Conservation (phyloP, 106 monocot species). For the Alisma plantagoaquatica region DNA sequence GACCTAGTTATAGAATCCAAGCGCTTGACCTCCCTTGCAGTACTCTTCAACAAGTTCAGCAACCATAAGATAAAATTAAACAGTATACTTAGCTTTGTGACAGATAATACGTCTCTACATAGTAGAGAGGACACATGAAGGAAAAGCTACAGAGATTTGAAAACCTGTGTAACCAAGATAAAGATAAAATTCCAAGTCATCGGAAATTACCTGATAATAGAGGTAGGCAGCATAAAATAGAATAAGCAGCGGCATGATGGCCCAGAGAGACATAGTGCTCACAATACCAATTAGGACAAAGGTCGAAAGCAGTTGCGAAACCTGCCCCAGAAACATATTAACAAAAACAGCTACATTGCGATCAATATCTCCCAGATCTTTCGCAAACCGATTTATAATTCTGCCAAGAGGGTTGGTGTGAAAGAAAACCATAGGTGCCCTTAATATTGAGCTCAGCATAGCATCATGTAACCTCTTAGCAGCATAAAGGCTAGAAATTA, state of each 20-base stretch:
- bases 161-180: too few relatives aligned
- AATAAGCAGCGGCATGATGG: slow-evolving; percentile 94
- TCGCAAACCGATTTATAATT: slow-evolving; percentile 94
- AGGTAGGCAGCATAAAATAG: slow-evolving; percentile 94
- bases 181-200: too few relatives aligned
- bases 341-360: slow-evolving; percentile 73
- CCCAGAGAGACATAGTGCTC: slow-evolving; percentile 96
- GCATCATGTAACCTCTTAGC: slow-evolving; percentile 84
- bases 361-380: slow-evolving; percentile 94
- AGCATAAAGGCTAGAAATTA: slow-evolving; percentile 84
- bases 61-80: too few relatives aligned
- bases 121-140: neutral
- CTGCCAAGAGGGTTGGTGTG: slow-evolving; percentile 98
- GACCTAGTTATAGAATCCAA: slow-evolving; percentile 96
- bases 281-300: slow-evolving; percentile 97
- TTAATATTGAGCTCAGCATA: slow-evolving; percentile 87
- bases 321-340: slow-evolving; percentile 84
- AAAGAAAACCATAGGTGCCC: slow-evolving; percentile 96
- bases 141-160: too few relatives aligned
- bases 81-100: neutral
- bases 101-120: neutral
- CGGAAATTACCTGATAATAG: slow-evolving; percentile 99
- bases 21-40: slow-evolving; percentile 90
- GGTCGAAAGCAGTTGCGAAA: slow-evolving; percentile 91
- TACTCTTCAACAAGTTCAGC: slow-evolving; percentile 34